Evolutionary conservation across 371 early-diverging fungal genomes (phyloP).

Genomic region (Umbelopsis sp.): DNA sequence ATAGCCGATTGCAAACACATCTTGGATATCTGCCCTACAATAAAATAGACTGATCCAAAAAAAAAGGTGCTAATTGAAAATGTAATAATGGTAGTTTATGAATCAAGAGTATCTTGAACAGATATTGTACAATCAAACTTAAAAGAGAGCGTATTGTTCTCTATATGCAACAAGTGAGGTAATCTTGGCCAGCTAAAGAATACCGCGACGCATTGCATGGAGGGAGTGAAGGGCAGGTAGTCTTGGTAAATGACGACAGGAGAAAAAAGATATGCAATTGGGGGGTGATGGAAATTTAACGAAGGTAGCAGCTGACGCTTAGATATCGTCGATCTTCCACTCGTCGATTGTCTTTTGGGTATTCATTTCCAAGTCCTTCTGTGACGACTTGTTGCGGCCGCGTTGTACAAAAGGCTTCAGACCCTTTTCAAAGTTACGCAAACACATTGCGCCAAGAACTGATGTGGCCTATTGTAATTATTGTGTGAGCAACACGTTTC

Average conservation of each 20-base stretch:
- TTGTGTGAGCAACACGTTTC: no score
- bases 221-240: neutral
- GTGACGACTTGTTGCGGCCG: constrained; percentile 38
- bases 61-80: neutral
- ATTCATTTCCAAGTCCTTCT: constrained; percentile 45
- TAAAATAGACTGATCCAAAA: constrained; percentile 8
- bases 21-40: constrained; percentile 14
- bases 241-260: neutral
- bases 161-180: neutral
- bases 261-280: neutral
- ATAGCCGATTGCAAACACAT: constrained; percentile 1
- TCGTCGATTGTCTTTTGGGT: constrained; percentile 26
- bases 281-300: neutral
- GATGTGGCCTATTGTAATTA: constrained; percentile 23
- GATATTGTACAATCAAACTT: constrained; percentile 5
- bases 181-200: constrained; percentile 4
- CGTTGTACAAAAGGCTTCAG: constrained; percentile 49
- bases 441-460: constrained; percentile 33
- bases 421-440: constrained; percentile 42
- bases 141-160: neutral
- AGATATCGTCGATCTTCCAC: constrained; percentile 53
- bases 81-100: neutral
- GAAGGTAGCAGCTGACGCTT: neutral
- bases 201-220: neutral
- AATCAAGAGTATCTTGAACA: neutral